Conservation (phyloP, 306 rosid genomes). For the Trifolium fragiferum region DNA sequence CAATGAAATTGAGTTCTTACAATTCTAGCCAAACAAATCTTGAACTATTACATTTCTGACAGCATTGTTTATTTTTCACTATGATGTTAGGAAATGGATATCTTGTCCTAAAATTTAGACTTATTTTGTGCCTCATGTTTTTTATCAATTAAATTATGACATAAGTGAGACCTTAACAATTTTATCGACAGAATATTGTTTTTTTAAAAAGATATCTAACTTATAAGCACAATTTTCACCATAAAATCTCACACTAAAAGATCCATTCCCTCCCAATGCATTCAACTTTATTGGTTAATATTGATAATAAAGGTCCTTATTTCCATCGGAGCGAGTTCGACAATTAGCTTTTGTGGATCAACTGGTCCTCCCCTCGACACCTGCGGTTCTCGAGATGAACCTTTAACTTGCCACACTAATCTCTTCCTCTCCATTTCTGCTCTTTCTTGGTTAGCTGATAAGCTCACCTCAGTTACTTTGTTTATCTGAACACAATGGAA, state of each 20-base stretch:
- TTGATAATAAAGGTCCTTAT: constrained; percentile 61
- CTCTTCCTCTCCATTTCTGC: constrained; percentile 76
- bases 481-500: constrained; percentile 53
- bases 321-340: constrained; percentile 74
- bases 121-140: background rate
- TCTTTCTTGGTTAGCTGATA: constrained; percentile 82
- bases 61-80: constrained; percentile 27
- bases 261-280: background rate
- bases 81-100: background rate
- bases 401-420: constrained; percentile 72
- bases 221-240: constrained; percentile 3
- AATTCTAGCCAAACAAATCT: background rate
- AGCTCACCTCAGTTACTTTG: constrained; percentile 61
- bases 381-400: constrained; percentile 40
- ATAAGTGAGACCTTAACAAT: background rate
- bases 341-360: constrained; percentile 61
- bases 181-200: background rate
- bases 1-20: constrained; percentile 9
- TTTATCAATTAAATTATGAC: background rate
- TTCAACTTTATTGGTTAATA: constrained; percentile 35
- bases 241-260: background rate
- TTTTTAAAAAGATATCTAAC: background rate
- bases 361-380: constrained; percentile 65
- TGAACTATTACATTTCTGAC: background rate
- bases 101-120: background rate